phyloP scores from a whole-genome alignment of 441 rosid genomes.

The Erodium trifolium region DNA sequence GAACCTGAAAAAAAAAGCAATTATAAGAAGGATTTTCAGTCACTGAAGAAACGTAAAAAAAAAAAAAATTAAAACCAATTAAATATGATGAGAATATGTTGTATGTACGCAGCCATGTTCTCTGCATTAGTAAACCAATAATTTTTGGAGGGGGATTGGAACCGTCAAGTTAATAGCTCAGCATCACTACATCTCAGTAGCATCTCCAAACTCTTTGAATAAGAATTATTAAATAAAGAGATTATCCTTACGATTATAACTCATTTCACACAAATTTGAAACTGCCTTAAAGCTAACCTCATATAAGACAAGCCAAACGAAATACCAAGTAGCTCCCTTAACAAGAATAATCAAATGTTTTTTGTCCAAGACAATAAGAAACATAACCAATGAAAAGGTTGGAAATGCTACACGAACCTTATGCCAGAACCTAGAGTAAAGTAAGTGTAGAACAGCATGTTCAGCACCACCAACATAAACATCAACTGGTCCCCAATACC shows the following conservation, averaged over 20 bases:
- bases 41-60: neutral
- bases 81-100: constrained; percentile 1
- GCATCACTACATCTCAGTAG: neutral
- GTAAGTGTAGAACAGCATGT: constrained; percentile 95
- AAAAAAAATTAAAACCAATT: neutral
- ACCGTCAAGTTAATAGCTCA: neutral
- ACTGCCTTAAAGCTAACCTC: neutral
- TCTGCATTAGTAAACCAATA: neutral
- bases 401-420: constrained; percentile 40
- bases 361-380: neutral
- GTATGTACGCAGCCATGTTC: constrained; percentile 12
- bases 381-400: neutral
- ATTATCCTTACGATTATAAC: neutral
- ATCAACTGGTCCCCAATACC: constrained; percentile 97
- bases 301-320: neutral
- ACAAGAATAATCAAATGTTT: neutral
- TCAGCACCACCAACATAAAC: constrained; percentile 97
- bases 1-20: constrained; percentile 45
- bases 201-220: neutral
- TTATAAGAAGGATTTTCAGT: neutral
- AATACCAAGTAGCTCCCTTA: constrained; percentile 13
- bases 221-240: constrained; percentile 1
- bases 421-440: constrained; percentile 98
- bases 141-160: neutral
- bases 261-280: neutral